phyloP scores from a whole-genome alignment of 83 land plant genomes.

The Picea engelmannii region DNA sequence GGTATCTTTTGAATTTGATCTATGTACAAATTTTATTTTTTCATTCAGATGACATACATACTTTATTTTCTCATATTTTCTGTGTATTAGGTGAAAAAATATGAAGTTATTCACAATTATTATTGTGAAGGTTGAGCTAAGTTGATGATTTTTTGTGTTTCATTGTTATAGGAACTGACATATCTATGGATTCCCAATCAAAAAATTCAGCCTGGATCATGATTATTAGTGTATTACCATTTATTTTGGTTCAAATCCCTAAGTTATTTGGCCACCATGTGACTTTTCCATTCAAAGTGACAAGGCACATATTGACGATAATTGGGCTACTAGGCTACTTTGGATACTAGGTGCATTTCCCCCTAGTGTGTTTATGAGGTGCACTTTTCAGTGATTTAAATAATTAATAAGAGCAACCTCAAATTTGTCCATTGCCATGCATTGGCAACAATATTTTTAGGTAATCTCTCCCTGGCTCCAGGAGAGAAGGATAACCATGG shows the following conservation, averaged over 20 bases:
- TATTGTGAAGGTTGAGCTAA: background rate
- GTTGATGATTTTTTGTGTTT: background rate
- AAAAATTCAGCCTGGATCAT: conserved; percentile 45
- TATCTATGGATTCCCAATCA: conserved; percentile 36
- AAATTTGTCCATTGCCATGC: background rate
- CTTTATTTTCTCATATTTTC: background rate
- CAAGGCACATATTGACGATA: conserved; percentile 23
- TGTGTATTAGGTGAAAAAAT: background rate
- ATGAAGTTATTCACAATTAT: conserved; percentile 3
- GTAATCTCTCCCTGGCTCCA: conserved; percentile 46
- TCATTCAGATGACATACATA: background rate
- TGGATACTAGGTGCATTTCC: conserved; percentile 36
- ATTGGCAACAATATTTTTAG: conserved; percentile 11
- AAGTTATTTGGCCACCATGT: conserved; percentile 20
- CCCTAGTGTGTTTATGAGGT: background rate
- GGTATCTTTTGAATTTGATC: background rate
- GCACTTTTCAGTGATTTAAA: too few species aligned
- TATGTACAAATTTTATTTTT: background rate
- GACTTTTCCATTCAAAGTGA: conserved; percentile 15
- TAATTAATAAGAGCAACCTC: too few species aligned
- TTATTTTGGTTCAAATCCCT: conserved; percentile 41
- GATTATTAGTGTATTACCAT: conserved; percentile 43
- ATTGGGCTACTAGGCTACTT: conserved; percentile 34
- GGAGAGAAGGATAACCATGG: conserved; percentile 21
- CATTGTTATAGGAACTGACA: conserved; percentile 30